These are phyloP conservation scores for Candida piceae DNA, from an alignment of 805 yeast species.

Conservation along the genomic window DNA sequence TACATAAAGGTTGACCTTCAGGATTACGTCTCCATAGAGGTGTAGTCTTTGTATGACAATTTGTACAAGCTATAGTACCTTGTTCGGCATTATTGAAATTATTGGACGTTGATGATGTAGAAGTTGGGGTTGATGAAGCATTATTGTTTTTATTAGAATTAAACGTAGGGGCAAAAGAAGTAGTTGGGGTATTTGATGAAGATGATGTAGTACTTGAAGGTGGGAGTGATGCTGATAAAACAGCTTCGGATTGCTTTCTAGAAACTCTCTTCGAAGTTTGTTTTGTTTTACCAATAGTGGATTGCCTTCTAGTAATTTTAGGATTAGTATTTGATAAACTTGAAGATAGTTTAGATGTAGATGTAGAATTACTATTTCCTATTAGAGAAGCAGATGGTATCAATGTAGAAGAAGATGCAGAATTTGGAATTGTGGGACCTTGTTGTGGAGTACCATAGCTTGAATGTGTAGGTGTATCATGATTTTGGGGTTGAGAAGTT, in stretches of 20 bases:
- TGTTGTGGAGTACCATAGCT: conserved; percentile 1
- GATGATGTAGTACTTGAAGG: conserved; percentile 1
- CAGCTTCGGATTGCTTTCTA: conserved; percentile 6
- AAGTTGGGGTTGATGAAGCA: conserved; percentile 6
- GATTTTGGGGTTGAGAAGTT: no score
- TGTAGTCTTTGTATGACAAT: conserved; percentile 88
- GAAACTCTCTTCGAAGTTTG: conserved; percentile 4
- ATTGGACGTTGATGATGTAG: conserved; percentile 4
- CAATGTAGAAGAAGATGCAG: neutral
- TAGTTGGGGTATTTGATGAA: conserved; percentile 11
- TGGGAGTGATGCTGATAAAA: neutral
- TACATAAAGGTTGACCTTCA: conserved; percentile 88
- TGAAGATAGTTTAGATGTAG: conserved; percentile 1
- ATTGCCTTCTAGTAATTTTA: conserved; percentile 12
- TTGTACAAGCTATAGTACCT: conserved; percentile 51
- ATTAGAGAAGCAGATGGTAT: neutral
- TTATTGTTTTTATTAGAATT: neutral
- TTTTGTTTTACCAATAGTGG: conserved; percentile 16
- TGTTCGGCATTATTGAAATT: conserved; percentile 11
- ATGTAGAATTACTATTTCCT: neutral
- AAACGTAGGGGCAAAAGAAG: conserved; percentile 7
- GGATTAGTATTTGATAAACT: conserved; percentile 1
- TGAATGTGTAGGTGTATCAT: no score
- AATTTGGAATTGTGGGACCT: neutral
- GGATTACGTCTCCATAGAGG: conserved; percentile 95